Conservation (phyloP, 148 eudicot species). For the Amaranthus hypochondriacus region DNA sequence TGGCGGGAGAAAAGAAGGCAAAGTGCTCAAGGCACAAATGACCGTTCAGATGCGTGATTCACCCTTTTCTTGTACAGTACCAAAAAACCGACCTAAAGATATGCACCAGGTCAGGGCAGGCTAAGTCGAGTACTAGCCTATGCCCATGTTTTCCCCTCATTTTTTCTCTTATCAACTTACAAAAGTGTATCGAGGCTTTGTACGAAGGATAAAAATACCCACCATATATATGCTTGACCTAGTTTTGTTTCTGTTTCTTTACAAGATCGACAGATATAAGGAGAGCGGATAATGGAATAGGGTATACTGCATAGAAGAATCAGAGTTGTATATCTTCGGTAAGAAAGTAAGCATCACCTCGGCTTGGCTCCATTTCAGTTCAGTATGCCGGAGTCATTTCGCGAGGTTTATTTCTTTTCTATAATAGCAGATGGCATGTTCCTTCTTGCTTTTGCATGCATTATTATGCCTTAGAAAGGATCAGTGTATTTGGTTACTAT, state of each 20-base stretch:
- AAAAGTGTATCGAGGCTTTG: slow-evolving; percentile 30
- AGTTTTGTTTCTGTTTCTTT: slow-evolving; percentile 18
- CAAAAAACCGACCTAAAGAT: neutral
- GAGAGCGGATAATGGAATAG: slow-evolving; percentile 10
- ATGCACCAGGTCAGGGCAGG: slow-evolving; percentile 8
- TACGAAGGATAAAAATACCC: slow-evolving; percentile 26
- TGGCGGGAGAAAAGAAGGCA: slow-evolving; percentile 52
- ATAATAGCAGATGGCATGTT: neutral
- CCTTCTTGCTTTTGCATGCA: neutral
- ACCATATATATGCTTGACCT: slow-evolving; percentile 27
- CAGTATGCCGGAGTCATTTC: slow-evolving; percentile 12
- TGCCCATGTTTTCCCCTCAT: neutral
- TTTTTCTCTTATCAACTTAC: neutral
- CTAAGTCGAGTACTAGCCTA: slow-evolving; percentile 13
- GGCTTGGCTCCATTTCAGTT: slow-evolving; percentile 19
- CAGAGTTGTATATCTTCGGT: slow-evolving; percentile 28
- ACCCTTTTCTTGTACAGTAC: slow-evolving; percentile 13
- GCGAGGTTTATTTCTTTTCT: slow-evolving; percentile 3
- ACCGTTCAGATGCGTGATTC: slow-evolving; percentile 33
- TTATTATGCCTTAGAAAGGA: neutral
- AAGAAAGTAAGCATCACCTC: neutral
- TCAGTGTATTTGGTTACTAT: neutral
- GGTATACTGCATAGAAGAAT: slow-evolving; percentile 18
- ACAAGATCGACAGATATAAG: slow-evolving; percentile 18
- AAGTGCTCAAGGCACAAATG: slow-evolving; percentile 41